phyloP scores from a whole-genome alignment of 805 yeast genomes.

The Monosporozyma servazzii region DNA sequence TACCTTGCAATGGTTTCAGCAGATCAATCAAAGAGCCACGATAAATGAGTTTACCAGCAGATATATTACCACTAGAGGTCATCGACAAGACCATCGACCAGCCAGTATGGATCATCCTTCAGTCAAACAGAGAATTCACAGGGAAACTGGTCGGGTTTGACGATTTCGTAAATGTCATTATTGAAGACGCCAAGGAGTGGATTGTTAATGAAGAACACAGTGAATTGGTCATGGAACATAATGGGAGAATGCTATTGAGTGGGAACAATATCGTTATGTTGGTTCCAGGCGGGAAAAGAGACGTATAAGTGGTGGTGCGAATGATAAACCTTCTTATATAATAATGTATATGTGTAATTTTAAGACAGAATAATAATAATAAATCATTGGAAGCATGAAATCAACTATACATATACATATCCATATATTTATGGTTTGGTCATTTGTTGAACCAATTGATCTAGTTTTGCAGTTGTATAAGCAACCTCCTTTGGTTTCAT shows the following conservation, averaged over 20 bases:
- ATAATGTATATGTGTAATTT: no score
- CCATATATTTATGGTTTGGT: no score
- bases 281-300: slow-evolving; percentile 40
- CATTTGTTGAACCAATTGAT: slow-evolving; percentile 10
- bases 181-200: slow-evolving; percentile 51
- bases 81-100: slow-evolving; percentile 84
- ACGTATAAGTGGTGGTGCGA: no score
- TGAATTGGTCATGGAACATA: slow-evolving; percentile 36
- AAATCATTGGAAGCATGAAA: no score
- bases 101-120: slow-evolving; percentile 62
- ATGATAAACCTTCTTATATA: not conserved
- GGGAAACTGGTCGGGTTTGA: slow-evolving; percentile 90
- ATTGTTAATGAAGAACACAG: slow-evolving; percentile 23
- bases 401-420: no score
- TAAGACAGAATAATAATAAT: not conserved
- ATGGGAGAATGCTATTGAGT: slow-evolving; percentile 55
- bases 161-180: slow-evolving; percentile 86
- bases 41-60: slow-evolving; percentile 16
- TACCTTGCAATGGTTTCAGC: no score
- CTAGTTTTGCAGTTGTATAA: slow-evolving; percentile 20
- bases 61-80: slow-evolving; percentile 62
- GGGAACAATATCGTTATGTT: slow-evolving; percentile 69
- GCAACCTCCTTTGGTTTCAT: slow-evolving; percentile 26
- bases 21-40: not conserved
- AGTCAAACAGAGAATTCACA: slow-evolving; percentile 63